Conservation (phyloP, 192 early-diverging fungal species). For the Mortierella claussenii region DNA sequence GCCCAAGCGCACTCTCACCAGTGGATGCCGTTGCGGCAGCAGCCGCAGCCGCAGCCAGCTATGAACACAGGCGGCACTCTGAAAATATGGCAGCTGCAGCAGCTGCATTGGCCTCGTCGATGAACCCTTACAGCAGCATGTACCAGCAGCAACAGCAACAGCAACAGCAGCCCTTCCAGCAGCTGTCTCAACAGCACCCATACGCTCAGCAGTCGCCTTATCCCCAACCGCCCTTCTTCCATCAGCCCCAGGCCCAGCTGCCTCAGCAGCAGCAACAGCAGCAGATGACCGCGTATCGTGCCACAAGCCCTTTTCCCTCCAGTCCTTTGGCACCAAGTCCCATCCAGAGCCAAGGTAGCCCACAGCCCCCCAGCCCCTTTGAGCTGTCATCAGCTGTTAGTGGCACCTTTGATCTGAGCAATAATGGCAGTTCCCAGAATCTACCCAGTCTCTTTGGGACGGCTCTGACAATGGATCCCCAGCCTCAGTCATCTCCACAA, state of each 20-base stretch:
- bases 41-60: background rate
- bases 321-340: slow-evolving; percentile 41
- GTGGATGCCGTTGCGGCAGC: background rate
- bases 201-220: slow-evolving; percentile 40
- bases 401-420: slow-evolving; percentile 21
- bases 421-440: slow-evolving; percentile 24
- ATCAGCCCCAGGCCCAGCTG: slow-evolving; percentile 10
- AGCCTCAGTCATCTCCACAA: background rate
- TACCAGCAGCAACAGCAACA: slow-evolving; percentile 17
- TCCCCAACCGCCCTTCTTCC: slow-evolving; percentile 21
- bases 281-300: slow-evolving; percentile 16
- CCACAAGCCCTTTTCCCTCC: slow-evolving; percentile 21
- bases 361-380: slow-evolving; percentile 42
- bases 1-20: slow-evolving; percentile 12
- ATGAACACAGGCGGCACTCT: slow-evolving; percentile 13
- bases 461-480: slow-evolving; percentile 25
- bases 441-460: slow-evolving; percentile 33
- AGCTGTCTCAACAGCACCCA: slow-evolving; percentile 13
- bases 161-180: slow-evolving; percentile 18
- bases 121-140: slow-evolving; percentile 10
- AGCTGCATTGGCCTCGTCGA: background rate
- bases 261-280: slow-evolving; percentile 7
- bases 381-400: slow-evolving; percentile 24
- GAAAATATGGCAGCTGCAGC: background rate
- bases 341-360: slow-evolving; percentile 25